Base-by-base conservation (phyloP, 208 protist genomes). In the Crithidia brevicula region DNA sequence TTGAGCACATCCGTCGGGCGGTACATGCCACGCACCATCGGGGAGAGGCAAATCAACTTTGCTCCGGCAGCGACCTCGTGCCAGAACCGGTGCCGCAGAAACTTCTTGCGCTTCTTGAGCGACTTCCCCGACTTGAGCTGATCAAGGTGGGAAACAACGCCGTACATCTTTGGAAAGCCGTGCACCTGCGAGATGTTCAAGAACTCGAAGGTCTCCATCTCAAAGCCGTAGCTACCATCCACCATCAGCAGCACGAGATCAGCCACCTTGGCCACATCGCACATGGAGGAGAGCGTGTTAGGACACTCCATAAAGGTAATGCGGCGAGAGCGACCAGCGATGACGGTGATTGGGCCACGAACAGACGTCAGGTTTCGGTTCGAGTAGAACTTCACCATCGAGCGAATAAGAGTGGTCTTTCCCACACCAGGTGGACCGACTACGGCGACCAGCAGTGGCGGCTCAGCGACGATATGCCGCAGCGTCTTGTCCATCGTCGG, bases 191-290 rank as follows among this genome's bases (percentile, higher is more conserved):
- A 81, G 23, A 99, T 98, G 77, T 99, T 99, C 27, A 99, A 79
- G 75, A 99, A 99, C 90, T 99, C 99, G 79, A 99, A 99, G 10
- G 98, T 99, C 79, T 99, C 98, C 99, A 99, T 99, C 93, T 99
- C 99, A 63, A 99, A 99, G 31, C 98, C 98, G 79, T 93, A 99
- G 60, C 78, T 91, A 22, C 96, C 99, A 72, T 99, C 98, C 22
- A 99, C 94, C 69, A 99, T 86, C 2, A 99, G 74, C 15, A 99
- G 82, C 3, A 99, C 91, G 3, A 99, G 74, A 81, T 99, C 99
- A 5, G 97, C 98, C 4, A 98, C 88, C 80, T 99, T 99, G 11
- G 96, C 97, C 13, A 98, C 74, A 72, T 99, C 99, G 49, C 98
- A 97, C 98, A 99, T 99, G 25, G 98, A 86, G 54, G 98, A 97